phyloP scores from a whole-genome alignment of 495 filamentous ascomycete species.

The Extremus antarcticus region DNA sequence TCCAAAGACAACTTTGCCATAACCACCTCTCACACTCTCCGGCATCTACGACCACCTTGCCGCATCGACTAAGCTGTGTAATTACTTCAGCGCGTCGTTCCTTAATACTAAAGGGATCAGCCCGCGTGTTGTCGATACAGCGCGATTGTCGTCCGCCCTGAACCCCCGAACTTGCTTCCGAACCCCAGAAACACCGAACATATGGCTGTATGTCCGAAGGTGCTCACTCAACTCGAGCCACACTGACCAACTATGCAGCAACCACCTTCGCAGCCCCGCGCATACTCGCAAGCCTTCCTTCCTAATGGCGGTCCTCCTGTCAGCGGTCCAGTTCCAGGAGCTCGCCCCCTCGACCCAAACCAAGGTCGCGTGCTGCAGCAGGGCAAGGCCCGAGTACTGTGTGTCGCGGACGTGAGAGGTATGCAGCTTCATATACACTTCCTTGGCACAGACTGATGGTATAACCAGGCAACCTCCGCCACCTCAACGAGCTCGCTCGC shows the following conservation, averaged over 20 bases:
- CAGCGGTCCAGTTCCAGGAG: slow-evolving; percentile 33
- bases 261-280: slow-evolving; percentile 30
- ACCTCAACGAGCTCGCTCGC: slow-evolving; percentile 90
- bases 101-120: neutral
- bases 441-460: slow-evolving; percentile 4
- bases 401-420: slow-evolving; percentile 98
- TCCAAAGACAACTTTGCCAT: neutral
- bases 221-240: neutral
- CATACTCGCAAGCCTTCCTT: slow-evolving; percentile 28
- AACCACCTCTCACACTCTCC: neutral
- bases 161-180: slow-evolving; percentile 9
- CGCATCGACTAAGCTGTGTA: neutral
- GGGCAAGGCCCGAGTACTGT: slow-evolving; percentile 75
- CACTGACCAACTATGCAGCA: slow-evolving; percentile 24
- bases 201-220: slow-evolving; percentile 11
- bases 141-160: neutral
- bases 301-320: slow-evolving; percentile 30
- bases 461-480: slow-evolving; percentile 74
- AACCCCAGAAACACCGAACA: slow-evolving; percentile 3
- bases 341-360: slow-evolving; percentile 45
- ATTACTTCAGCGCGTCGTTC: neutral
- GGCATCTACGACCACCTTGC: neutral
- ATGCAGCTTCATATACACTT: slow-evolving; percentile 14
- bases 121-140: neutral
- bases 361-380: slow-evolving; percentile 71